These are phyloP conservation scores for Fraxinus dipetala DNA, from an alignment of 305 asterid species.

Conservation along the genomic window DNA sequence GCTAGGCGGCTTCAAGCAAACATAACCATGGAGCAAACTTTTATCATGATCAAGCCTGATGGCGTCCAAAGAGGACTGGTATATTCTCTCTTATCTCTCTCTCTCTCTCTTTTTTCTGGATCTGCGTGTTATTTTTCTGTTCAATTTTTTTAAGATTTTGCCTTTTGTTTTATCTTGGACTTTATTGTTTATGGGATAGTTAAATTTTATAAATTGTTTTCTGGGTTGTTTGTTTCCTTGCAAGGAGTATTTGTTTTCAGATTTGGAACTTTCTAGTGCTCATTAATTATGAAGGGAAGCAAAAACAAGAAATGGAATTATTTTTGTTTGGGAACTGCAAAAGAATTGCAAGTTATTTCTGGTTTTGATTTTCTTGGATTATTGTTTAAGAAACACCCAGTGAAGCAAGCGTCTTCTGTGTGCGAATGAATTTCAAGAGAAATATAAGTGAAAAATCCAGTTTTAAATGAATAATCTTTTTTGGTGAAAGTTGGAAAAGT, in stretches of 20 bases:
- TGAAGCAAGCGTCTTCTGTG: not conserved
- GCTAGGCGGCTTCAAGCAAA: not conserved
- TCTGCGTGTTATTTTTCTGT: not conserved
- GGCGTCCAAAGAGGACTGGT: slow-evolving; percentile 40
- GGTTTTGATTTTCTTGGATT: not conserved
- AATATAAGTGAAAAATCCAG: not conserved
- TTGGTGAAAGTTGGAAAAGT: not conserved
- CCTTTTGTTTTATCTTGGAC: not conserved
- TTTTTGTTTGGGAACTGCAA: not conserved
- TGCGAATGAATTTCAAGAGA: not conserved
- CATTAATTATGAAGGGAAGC: not conserved
- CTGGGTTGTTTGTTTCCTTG: not conserved
- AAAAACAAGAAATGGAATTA: not conserved
- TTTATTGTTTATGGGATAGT: not conserved
- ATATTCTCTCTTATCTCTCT: not conserved
- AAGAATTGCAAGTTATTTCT: not conserved
- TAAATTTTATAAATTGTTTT: not conserved
- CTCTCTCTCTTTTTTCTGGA: not conserved
- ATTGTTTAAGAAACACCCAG: not conserved
- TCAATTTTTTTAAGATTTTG: not conserved
- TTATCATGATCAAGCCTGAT: slow-evolving; percentile 46
- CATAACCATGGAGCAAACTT: slow-evolving; percentile 36
- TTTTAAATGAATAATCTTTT: not conserved
- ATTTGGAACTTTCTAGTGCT: not conserved
- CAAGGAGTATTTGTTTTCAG: not conserved